Base-by-base conservation (phyloP, 768 basidiomycete genomes). In the Hypholoma sublateritium region DNA sequence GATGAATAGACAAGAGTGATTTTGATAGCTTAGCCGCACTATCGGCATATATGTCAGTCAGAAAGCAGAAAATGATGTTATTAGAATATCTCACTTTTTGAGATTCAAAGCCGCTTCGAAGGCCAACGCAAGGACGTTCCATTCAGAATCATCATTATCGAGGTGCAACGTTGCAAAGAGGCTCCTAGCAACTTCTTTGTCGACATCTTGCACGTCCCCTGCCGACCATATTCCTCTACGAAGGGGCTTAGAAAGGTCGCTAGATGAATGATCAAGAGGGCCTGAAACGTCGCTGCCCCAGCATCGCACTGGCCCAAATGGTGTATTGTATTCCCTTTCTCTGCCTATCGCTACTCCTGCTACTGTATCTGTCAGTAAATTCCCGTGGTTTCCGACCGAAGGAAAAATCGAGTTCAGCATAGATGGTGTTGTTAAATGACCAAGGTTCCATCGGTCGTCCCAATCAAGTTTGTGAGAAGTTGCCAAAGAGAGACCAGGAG, bases 11-110 rank as follows among this genome's bases (percentile, higher is more conserved):
- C 22, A 94, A 78, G 19, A 90, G 73, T 2, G 70, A 67, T 35
- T 85, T 86, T 8, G 92, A 93, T 37, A 84, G 71, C 68, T 86
- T 91, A 32, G 86, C 56, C 7, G 90, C 88, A 60, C 90, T 93
- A 57, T 3, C 34, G n/a, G 34, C 50, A 42, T 58, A 44, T 32
- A 34, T 35, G 42, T 48, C 19, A 48, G 13, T 35, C 17, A 39
- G n/a, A 13, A 49, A 56, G 28, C 25, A 13, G 53, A n/a, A 41
- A 51, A 43, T 35, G 46, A 21, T 9, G 24, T 16, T 3, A 50
- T 57, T 35, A 14, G 17, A 49, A 34, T 9, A 43, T 19, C 75
- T 55, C 56, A 83, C 91, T 74, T 74, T 70, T 89, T 92, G 34
- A 79, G 57, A 63, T 76, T 83, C 24, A 79, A 49, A 12, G 82